Conservation (phyloP, 805 yeast species). For the Hanseniaspora singularis region DNA sequence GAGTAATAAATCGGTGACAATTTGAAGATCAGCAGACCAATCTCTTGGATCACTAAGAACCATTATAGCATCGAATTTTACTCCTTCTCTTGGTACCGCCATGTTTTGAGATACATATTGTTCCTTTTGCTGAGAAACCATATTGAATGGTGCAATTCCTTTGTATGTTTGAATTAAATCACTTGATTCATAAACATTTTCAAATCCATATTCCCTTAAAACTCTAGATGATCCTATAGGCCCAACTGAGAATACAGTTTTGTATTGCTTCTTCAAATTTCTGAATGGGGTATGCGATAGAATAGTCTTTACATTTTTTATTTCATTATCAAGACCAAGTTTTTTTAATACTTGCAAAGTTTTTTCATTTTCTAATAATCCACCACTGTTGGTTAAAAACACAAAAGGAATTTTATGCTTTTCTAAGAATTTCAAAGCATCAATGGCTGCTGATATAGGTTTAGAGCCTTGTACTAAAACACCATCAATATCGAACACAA, state of each 20-base stretch:
- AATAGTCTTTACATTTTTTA: conserved; percentile 55
- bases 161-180: conserved; percentile 54
- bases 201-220: conserved; percentile 66
- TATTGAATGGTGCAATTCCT: conserved; percentile 47
- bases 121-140: background rate
- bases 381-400: conserved; percentile 87
- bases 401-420: conserved; percentile 56
- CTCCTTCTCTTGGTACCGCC: conserved; percentile 32
- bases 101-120: background rate
- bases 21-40: conserved; percentile 72
- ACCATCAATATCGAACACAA: conserved; percentile 58
- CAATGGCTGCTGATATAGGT: conserved; percentile 53
- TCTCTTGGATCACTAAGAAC: conserved; percentile 86
- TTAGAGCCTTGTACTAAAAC: conserved; percentile 65
- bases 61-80: conserved; percentile 60
- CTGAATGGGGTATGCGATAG: conserved; percentile 83
- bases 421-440: conserved; percentile 46
- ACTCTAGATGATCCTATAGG: conserved; percentile 61
- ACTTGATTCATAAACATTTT: conserved; percentile 57
- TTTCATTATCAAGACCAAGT: conserved; percentile 22
- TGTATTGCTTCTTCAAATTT: conserved; percentile 40
- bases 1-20: conserved; percentile 57
- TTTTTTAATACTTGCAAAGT: conserved; percentile 37
- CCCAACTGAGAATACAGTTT: conserved; percentile 72
- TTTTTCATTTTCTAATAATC: conserved; percentile 53